Base-by-base conservation (phyloP, 2,329 filamentous ascomycete species). In the Aureobasidium sp. region DNA sequence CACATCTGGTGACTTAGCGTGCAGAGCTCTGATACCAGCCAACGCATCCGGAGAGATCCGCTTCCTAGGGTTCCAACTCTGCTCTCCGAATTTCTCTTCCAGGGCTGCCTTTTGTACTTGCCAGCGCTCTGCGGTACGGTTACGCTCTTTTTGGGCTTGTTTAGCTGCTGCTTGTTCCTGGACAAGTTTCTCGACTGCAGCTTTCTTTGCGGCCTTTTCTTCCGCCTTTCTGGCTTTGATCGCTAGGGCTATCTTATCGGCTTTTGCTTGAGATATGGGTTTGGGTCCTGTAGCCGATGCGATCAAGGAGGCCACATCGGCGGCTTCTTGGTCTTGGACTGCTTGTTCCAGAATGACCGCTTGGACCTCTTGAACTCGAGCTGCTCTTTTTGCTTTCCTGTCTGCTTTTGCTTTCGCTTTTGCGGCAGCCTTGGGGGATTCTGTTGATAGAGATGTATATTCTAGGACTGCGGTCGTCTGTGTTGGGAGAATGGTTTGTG, bases 21-120 rank as follows among this genome's bases (percentile, higher is more conserved):
- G 85, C 37, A 99, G 79, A 24, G 89, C 87, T 46, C 92, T 86
- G 68, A 99, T 96, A 46, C 92, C 92, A n/a, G 89, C 87, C 36
- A 97, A 79, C 0, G 92, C 91, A 74, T 97, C 93, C 0, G 94
- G 94, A 0, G 94, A 97, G 10, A 99, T 82, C 63, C 87, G 87
- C 75, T 96, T 97, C 53, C 84, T 82, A 34, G 94, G 93, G 32
- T 82, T 81, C 92, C 93, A 99, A 10, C 87, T 77, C 43, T 76
- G 85, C 8, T 87, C 83, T 1, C 85, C 85, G 66, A 97, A 94
- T 71, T 97, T 99, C 64, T 84, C 75, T 68, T 87, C 83, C 39
- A 95, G 75, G 0, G 86, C 88, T 1, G 77, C 78, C 72, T 96
- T 97, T 67, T 97, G 88, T 15, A 84, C 73, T 71, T 84, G 81